These are phyloP conservation scores for Pelargonium fulgidum DNA, from an alignment of 441 rosid species.

Conservation along the genomic window DNA sequence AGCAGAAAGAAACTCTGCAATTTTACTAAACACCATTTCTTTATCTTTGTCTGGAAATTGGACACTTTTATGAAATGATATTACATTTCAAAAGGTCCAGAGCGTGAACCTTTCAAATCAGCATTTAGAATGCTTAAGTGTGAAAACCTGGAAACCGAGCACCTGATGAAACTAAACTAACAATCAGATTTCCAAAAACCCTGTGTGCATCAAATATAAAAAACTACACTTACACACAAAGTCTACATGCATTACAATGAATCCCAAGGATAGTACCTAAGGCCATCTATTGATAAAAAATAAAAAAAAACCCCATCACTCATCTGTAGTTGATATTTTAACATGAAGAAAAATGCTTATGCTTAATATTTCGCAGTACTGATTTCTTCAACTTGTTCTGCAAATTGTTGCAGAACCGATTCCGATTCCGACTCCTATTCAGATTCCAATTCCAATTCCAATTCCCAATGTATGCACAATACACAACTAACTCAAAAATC, in stretches of 20 bases:
- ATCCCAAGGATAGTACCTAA: not conserved
- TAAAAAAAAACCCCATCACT: not conserved
- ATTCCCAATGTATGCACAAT: not conserved
- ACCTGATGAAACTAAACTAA: not conserved
- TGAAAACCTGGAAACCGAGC: not conserved
- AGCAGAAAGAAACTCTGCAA: conserved; percentile 40
- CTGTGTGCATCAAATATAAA: not conserved
- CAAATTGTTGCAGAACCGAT: not conserved
- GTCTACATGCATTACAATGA: not conserved
- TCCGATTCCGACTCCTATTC: too few species aligned
- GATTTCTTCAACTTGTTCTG: too few species aligned
- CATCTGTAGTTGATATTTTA: too few species aligned
- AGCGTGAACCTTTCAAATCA: not conserved
- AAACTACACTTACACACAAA: not conserved
- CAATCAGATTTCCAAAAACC: not conserved
- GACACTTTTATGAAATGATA: not conserved
- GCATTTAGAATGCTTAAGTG: not conserved
- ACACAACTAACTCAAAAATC: not conserved
- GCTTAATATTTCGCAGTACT: not conserved
- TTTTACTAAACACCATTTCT: conserved; percentile 57
- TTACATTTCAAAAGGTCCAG: not conserved
- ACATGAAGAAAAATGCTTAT: not conserved
- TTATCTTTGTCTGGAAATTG: not conserved
- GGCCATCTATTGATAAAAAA: not conserved
- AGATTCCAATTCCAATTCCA: not conserved